A percentile compares a stretch with the other conserved stretches of the same genome.
phyloP scores from a whole-genome alignment of 305 asterid genomes.

The Solanum hybrid region DNA sequence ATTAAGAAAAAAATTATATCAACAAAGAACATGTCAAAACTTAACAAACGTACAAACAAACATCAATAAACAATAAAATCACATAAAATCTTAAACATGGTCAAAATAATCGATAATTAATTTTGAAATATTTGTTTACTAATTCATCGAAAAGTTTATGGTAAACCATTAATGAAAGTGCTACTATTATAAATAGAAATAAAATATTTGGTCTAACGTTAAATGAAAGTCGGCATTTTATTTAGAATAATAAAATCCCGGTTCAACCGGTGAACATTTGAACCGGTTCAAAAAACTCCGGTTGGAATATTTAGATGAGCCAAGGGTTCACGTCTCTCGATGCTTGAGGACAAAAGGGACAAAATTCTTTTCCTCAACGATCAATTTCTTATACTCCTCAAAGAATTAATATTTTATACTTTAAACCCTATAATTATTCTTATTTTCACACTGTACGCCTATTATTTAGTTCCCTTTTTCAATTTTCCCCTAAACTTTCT shows the following conservation, averaged over 20 bases:
- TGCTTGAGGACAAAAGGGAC: constrained; percentile 5
- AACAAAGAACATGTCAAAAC: background rate
- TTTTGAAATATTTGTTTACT: background rate
- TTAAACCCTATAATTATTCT: background rate
- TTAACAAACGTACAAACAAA: background rate
- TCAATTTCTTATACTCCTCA: background rate
- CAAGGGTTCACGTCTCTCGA: constrained; percentile 25
- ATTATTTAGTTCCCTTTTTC: too few relatives aligned
- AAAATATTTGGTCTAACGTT: background rate
- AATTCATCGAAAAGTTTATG: background rate
- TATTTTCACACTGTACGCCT: background rate
- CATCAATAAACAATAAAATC: background rate
- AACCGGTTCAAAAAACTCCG: background rate
- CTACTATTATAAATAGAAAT: background rate
- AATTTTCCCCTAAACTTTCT: background rate
- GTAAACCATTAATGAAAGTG: background rate
- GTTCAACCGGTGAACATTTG: background rate
- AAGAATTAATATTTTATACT: background rate
- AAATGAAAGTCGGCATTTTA: background rate
- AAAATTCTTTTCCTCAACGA: constrained; percentile 21
- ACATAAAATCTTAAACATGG: background rate
- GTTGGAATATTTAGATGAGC: constrained; percentile 22
- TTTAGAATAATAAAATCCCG: background rate
- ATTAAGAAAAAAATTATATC: background rate
- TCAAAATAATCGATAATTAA: background rate